Base-by-base conservation (phyloP, 108 stramenopile genomes). In the Nannochloropsis gaditana region DNA sequence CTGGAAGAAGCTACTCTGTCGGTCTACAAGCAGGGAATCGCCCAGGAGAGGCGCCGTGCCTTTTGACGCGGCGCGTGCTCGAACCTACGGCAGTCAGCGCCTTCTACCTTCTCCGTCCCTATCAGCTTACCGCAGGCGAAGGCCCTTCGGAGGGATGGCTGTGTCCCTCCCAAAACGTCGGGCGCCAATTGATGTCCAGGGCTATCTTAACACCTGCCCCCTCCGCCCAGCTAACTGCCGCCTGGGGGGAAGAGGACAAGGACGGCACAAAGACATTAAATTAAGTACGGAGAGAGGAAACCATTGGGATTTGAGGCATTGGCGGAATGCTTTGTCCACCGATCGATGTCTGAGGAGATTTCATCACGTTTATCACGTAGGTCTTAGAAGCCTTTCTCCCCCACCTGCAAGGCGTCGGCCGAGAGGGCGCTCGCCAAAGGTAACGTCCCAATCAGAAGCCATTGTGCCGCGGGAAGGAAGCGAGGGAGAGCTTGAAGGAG, bases 151-250 rank as follows among this genome's bases (percentile, higher is more conserved):
- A 73, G 59, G 59, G 59, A 2, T 73, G 59, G 8, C 59, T 73
- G 59, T 73, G 59, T 2, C 59, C 59, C 83, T 83, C 83, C 88
- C 88, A 88, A 82, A 88, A 88, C 6, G 85, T 84, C 17, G 88
- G 88, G 21, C 88, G 84, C 88, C 88, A 88, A 82, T 88, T 88
- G 41, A 88, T 84, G 88, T 88, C 88, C 17, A 84, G 44, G 43
- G 42, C 79, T 19, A 83, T 44, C 21, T 45, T 21, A 11, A 80
- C 87, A 4, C 84, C 84, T 8, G 80, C 81, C 5, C 84, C 80
- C 50, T 80, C 43, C 83, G 43, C 83, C n/a, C 45, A 42, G 11
- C 82, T 42, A 47, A 82, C 86, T 82, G 82, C 82, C 19, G 84
- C 84, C 42, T 83, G 9, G 43, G n/a, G 83, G 1, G 9, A 9